Percentiles rank a stretch among this genome's conserved stretches.
Evolutionary conservation across 176 grass and related monocot genomes (phyloP).

Genomic region (Pontederia paniculata): DNA sequence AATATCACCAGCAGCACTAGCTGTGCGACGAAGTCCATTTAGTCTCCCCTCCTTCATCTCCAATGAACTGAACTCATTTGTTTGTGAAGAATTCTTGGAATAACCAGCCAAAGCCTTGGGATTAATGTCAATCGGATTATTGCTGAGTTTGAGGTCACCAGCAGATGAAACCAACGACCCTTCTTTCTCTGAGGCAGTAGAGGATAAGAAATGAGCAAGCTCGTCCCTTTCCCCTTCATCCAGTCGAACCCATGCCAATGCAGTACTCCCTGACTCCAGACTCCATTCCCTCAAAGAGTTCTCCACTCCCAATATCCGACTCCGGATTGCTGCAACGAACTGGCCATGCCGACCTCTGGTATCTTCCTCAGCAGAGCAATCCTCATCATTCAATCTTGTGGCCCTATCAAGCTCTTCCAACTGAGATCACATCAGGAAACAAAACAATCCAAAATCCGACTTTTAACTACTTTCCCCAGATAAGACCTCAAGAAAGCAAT

Average conservation of each 20-base stretch:
- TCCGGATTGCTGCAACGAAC: slow-evolving; percentile 54
- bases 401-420: slow-evolving; percentile 66
- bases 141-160: slow-evolving; percentile 30
- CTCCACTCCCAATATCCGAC: slow-evolving; percentile 57
- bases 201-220: slow-evolving; percentile 63
- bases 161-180: slow-evolving; percentile 25
- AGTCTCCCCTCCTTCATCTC: slow-evolving; percentile 29
- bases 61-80: slow-evolving; percentile 29
- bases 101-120: slow-evolving; percentile 41
- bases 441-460: not conserved
- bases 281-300: slow-evolving; percentile 47
- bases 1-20: slow-evolving; percentile 60
- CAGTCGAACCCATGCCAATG: slow-evolving; percentile 48
- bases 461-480: not conserved
- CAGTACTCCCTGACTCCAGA: slow-evolving; percentile 27
- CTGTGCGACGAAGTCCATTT: slow-evolving; percentile 42
- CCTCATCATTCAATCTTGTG: slow-evolving; percentile 35
- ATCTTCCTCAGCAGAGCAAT: slow-evolving; percentile 40
- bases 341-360: slow-evolving; percentile 49
- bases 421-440: slow-evolving; percentile 15
- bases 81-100: slow-evolving; percentile 38
- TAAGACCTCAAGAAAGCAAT: not conserved
- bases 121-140: slow-evolving; percentile 25
- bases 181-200: slow-evolving; percentile 20
- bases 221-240: slow-evolving; percentile 58